These are phyloP conservation scores for Atalantia buxifolia DNA, from an alignment of 345 rosid species.

Conservation along the genomic window DNA sequence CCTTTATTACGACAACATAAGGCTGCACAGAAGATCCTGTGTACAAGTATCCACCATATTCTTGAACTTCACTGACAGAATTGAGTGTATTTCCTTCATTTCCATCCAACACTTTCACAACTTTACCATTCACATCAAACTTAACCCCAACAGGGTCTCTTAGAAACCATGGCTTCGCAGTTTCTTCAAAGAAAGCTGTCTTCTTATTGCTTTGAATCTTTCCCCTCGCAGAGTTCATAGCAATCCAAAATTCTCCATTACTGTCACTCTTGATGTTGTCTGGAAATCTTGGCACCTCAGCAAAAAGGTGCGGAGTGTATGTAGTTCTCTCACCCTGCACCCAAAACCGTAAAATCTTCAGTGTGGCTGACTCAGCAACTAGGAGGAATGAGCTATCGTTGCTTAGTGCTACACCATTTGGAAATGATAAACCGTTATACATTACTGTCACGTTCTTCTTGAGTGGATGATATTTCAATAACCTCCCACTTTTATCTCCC, in stretches of 20 bases:
- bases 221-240: slow-evolving; percentile 42
- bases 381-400: slow-evolving; percentile 39
- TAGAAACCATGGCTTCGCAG: neutral
- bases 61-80: slow-evolving; percentile 44
- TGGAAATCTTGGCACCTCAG: slow-evolving; percentile 23
- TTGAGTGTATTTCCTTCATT: slow-evolving; percentile 20
- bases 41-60: slow-evolving; percentile 26
- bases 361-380: slow-evolving; percentile 29
- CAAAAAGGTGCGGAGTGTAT: slow-evolving; percentile 10
- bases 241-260: slow-evolving; percentile 65
- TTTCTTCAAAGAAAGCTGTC: neutral
- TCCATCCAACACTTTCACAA: slow-evolving; percentile 30
- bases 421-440: slow-evolving; percentile 27
- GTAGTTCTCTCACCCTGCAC: neutral
- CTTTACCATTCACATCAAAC: slow-evolving; percentile 23
- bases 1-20: slow-evolving; percentile 18
- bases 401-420: slow-evolving; percentile 52
- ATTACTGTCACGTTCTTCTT: slow-evolving; percentile 30
- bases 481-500: slow-evolving; percentile 41
- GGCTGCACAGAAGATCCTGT: slow-evolving; percentile 40
- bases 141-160: slow-evolving; percentile 41
- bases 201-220: neutral
- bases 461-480: slow-evolving; percentile 37
- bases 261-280: slow-evolving; percentile 42
- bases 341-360: slow-evolving; percentile 20